Percentiles rank a stretch among this genome's conserved stretches.
These are phyloP conservation scores for Phaffia rhodozyma DNA, from an alignment of 1,284 basidiomycete genomes.

Conservation along the genomic window DNA sequence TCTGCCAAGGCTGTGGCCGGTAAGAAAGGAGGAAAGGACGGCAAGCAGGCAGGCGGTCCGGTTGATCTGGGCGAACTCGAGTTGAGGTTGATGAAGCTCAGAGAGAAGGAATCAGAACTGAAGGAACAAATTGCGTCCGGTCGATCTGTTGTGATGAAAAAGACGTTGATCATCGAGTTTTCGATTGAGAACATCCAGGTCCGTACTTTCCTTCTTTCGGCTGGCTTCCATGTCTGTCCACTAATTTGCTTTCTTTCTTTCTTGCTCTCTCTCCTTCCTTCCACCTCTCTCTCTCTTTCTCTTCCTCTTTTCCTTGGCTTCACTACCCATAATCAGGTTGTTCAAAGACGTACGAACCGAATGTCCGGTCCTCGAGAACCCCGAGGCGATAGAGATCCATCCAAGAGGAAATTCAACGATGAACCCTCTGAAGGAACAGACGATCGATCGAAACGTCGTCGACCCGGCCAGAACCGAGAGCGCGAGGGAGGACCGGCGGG, in stretches of 20 bases:
- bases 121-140: constrained; percentile 25
- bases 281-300: constrained; percentile 1
- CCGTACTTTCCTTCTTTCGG: constrained; percentile 17
- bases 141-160: constrained; percentile 32
- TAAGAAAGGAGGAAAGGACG: constrained; percentile 21
- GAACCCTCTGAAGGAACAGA: constrained; percentile 20
- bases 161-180: constrained; percentile 72
- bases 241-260: background rate
- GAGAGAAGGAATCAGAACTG: constrained; percentile 28
- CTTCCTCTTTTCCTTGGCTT: background rate
- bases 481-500: background rate
- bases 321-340: background rate
- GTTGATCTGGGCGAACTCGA: constrained; percentile 34
- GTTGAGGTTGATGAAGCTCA: constrained; percentile 38
- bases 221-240: background rate
- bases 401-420: constrained; percentile 7
- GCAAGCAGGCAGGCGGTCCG: constrained; percentile 39
- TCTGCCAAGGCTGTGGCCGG: constrained; percentile 30
- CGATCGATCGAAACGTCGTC: background rate
- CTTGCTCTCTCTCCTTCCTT: background rate
- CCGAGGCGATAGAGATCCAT: background rate
- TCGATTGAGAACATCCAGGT: constrained; percentile 89
- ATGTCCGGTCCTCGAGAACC: background rate
- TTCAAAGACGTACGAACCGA: background rate
- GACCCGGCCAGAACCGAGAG: background rate